Evolutionary conservation across 148 eudicot genomes (phyloP).

Genomic region (Gaultheria prostrata): DNA sequence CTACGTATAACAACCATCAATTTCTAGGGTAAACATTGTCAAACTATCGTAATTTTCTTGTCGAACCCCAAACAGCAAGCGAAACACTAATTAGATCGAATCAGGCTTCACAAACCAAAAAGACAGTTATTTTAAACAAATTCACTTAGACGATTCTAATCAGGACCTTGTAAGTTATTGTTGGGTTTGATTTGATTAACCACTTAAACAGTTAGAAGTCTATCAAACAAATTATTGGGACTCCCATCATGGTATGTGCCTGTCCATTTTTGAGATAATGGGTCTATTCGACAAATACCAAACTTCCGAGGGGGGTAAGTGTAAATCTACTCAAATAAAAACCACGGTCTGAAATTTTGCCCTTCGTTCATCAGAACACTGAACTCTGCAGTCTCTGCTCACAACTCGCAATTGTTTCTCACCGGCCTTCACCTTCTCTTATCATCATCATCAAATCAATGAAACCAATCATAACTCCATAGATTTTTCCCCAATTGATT

Average conservation of each 20-base stretch:
- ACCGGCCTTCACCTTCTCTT: not conserved
- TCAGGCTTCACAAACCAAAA: no score
- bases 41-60: no score
- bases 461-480: not conserved
- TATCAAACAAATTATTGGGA: not conserved
- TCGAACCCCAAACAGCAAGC: no score
- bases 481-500: not conserved
- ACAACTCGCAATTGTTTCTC: not conserved
- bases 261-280: not conserved
- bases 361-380: not conserved
- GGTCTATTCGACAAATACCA: not conserved
- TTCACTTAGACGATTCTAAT: no score
- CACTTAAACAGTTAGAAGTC: not conserved
- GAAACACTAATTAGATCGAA: no score
- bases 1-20: no score
- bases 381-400: not conserved
- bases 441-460: slow-evolving; percentile 2
- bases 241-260: not conserved
- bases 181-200: no score
- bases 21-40: no score
- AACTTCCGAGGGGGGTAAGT: not conserved
- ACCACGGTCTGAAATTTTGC: not conserved
- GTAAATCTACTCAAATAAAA: not conserved
- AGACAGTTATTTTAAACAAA: no score
- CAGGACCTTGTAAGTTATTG: no score